A percentile compares a stretch with the other conserved stretches of the same genome.
phyloP scores from a whole-genome alignment of 1,284 basidiomycete species.

The Clitocybe nebularis region DNA sequence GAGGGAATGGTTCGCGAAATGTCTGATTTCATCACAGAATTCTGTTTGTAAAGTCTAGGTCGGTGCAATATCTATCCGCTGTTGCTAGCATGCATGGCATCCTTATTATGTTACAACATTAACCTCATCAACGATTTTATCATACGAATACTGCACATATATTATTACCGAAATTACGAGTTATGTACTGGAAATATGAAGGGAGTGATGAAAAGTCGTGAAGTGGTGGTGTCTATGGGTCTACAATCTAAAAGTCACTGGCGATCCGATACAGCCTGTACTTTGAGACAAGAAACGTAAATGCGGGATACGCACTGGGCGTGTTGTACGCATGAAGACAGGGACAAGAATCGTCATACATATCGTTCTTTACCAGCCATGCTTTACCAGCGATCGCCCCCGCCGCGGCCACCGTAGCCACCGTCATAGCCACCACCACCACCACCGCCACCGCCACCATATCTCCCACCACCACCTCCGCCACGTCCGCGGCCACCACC shows the following conservation, averaged over 20 bases:
- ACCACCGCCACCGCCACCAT: conserved; percentile 30
- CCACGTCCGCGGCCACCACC: conserved; percentile 50
- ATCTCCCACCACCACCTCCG: conserved; percentile 41
- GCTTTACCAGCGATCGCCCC: conserved; percentile 38
- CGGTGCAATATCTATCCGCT: too few species aligned
- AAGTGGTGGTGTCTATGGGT: conserved; percentile 3
- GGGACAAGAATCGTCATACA: neutral
- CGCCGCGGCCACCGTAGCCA: conserved; percentile 36
- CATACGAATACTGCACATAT: too few species aligned
- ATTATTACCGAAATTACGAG: too few species aligned
- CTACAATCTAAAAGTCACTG: conserved; percentile 1
- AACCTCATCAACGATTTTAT: too few species aligned
- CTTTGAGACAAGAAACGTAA: neutral
- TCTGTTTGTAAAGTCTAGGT: conserved; percentile 14
- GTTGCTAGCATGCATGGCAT: too few species aligned
- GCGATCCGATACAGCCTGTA: neutral
- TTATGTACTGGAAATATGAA: too few species aligned
- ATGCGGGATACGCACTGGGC: neutral
- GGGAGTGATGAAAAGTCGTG: too few species aligned
- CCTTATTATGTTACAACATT: too few species aligned
- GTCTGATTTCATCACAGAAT: conserved; percentile 39
- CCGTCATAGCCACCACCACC: conserved; percentile 32
- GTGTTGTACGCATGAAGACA: neutral
- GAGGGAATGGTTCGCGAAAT: conserved; percentile 47
- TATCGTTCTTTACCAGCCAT: neutral